Evolutionary conservation across 768 basidiomycete genomes (phyloP).

Genomic region (Naganishia vaughanmartiniae): DNA sequence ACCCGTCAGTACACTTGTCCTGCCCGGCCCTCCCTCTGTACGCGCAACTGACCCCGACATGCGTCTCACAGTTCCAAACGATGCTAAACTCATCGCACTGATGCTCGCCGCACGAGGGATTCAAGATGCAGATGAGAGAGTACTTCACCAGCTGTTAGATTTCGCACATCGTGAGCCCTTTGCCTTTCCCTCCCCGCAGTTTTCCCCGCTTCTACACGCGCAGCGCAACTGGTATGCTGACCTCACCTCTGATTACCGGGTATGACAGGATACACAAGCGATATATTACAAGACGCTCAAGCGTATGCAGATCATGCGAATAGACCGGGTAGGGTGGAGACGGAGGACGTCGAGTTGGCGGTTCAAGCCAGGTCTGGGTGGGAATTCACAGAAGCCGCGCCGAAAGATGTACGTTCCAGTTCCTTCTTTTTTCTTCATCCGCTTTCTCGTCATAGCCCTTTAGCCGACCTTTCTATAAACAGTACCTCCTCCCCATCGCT

Average conservation of each 20-base stretch:
- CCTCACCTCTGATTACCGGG: not conserved
- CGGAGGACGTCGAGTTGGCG: conserved; percentile 54
- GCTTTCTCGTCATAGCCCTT: not conserved
- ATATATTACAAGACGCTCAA: conserved; percentile 52
- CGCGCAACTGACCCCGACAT: not conserved
- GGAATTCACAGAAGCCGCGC: conserved; percentile 51
- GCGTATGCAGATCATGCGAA: conserved; percentile 53
- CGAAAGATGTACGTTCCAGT: conserved; percentile 52
- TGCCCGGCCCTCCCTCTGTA: not conserved
- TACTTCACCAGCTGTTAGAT: conserved; percentile 55
- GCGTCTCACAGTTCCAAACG: conserved; percentile 50
- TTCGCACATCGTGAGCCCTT: conserved; percentile 54
- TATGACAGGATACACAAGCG: conserved; percentile 54
- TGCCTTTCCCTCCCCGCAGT: too few species aligned
- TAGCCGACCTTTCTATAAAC: not conserved
- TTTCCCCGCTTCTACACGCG: not conserved
- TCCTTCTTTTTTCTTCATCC: conserved; percentile 3
- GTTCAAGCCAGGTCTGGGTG: conserved; percentile 53
- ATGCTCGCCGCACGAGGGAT: conserved; percentile 54
- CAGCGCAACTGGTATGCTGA: not conserved
- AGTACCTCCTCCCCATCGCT: conserved; percentile 54
- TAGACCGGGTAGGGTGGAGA: conserved; percentile 41
- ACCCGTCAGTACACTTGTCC: not conserved
- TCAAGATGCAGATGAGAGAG: conserved; percentile 54
- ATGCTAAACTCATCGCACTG: conserved; percentile 54